Evolutionary conservation across 331 rosid species (phyloP).

Genomic region (Stylosanthes scabra): DNA sequence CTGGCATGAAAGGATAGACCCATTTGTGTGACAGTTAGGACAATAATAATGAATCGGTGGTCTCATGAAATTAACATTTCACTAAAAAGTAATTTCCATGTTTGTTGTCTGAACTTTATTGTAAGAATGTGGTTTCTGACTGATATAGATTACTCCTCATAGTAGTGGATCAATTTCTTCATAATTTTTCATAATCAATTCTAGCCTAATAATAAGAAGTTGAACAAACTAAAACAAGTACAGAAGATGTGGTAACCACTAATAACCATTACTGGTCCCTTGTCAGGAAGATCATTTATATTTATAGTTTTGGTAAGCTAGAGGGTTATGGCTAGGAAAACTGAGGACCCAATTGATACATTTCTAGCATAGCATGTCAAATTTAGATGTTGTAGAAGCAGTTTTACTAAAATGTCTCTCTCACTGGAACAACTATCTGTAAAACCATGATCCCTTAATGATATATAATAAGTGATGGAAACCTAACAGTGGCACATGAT

Average conservation of each 20-base stretch:
- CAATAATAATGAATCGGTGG: conserved; percentile 21
- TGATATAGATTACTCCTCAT: conserved; percentile 13
- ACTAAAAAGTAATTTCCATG: conserved; percentile 37
- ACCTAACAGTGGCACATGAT: conserved; percentile 54
- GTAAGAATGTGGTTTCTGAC: conserved; percentile 40
- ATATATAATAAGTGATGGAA: conserved; percentile 36
- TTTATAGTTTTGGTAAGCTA: conserved; percentile 34
- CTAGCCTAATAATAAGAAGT: too few relatives aligned
- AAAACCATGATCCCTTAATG: conserved; percentile 20
- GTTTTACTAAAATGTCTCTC: conserved; percentile 37
- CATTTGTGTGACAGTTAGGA: conserved; percentile 36
- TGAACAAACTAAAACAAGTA: too few relatives aligned
- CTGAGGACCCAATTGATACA: conserved; percentile 24
- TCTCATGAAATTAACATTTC: conserved; percentile 38
- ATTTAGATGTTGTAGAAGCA: conserved; percentile 23
- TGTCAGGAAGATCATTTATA: conserved; percentile 10
- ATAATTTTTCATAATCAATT: too few relatives aligned
- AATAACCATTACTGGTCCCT: conserved; percentile 21
- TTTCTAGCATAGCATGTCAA: conserved; percentile 38
- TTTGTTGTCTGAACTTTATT: conserved; percentile 47
- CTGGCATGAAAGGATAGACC: conserved; percentile 37
- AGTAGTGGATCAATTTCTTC: neutral
- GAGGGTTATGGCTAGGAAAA: conserved; percentile 26
- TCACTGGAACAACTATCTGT: conserved; percentile 21
- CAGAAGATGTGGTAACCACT: conserved; percentile 28